Evolutionary conservation across 352 stramenopile species (phyloP), one percentile per base, ranked within the genome.

Genomic region (Pilasporangium apinafurcum): DNA sequence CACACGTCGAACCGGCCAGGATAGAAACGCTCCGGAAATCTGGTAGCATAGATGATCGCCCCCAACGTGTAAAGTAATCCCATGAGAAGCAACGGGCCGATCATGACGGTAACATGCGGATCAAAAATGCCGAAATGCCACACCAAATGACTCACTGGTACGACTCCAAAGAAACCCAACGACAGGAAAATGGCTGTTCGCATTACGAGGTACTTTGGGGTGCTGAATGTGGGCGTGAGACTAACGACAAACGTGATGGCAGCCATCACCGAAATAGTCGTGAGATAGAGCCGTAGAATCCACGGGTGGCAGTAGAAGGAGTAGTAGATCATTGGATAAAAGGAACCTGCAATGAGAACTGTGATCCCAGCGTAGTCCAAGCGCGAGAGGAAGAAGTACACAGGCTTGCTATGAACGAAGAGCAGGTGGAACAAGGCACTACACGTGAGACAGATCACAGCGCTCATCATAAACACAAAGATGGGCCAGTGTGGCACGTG

Each of bases 271-370:
- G 72, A 81, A 50, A 90, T 86, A 27, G 67, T 63, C 40, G 60
- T 65, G 24, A 92, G 62, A 45, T 91, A 92, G 16, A 69, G 44
- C n/a, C 52, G 75, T 18, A 69, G 62, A 21, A 81, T 46, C 56
- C 62, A 78, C 52, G 71, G 73, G 39, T 86, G 59, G 62, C 83
- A 94, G 65, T 92, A 92, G 56, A 94, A 92, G 59, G 77, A 85
- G 67, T 92, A 92, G 74, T 91, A 94, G 53, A 92, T 86, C 49
- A 91, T 65, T 9, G 83, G 83, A 47, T 89, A 89, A 63, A 89
- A 92, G 8, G 79, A 90, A 16, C 79, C 83, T 13, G 77, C 79
- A 38, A 94, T 91, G 41, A 94, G 70, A 57, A 91, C 79, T 44
- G 81, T 87, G 63, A 94, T 94, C 18, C 83, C 83, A 7, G 76